Percentiles rank a stretch among this genome's conserved stretches.
Conservation (phyloP, 116 monocot species). For the Papilionanthe hybrid region DNA sequence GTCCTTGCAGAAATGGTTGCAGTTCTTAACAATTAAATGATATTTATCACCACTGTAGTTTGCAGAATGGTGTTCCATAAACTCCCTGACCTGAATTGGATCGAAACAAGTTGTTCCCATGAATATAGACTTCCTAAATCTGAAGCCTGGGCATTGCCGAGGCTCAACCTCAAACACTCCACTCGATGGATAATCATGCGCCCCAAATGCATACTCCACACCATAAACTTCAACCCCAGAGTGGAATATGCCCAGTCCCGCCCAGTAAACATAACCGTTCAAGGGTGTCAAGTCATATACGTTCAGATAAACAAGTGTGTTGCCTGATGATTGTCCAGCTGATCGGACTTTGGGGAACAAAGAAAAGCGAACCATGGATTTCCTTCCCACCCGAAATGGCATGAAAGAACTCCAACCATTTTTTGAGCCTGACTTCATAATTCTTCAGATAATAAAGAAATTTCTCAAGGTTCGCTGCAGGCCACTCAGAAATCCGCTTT, state of each 20-base stretch:
- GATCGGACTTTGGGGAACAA: conserved; percentile 70
- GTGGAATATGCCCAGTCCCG: conserved; percentile 82
- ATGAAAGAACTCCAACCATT: conserved; percentile 41
- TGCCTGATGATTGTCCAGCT: conserved; percentile 41
- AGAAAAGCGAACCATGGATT: conserved; percentile 50
- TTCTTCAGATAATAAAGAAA: conserved; percentile 13
- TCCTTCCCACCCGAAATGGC: conserved; percentile 37
- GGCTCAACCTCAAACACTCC: too few relatives aligned
- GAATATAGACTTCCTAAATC: too few relatives aligned
- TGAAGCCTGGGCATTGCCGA: too few relatives aligned
- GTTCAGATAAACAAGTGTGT: conserved; percentile 74
- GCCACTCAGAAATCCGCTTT: background rate
- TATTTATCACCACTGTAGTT: too few relatives aligned
- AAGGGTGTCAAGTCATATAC: conserved; percentile 80
- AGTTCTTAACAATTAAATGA: too few relatives aligned
- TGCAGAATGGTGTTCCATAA: too few relatives aligned
- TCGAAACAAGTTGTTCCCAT: too few relatives aligned
- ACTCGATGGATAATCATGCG: too few relatives aligned
- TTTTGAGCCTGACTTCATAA: conserved; percentile 43
- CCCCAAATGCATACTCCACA: too few relatives aligned
- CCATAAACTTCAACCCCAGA: conserved; percentile 49
- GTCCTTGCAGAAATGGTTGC: too few relatives aligned
- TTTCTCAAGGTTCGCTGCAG: background rate
- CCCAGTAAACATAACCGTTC: conserved; percentile 82
- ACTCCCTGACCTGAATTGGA: too few relatives aligned